Evolutionary conservation across 179 eudicot genomes (phyloP), one percentile per base, ranked within the genome.

Genomic region (Beta corolliflora): DNA sequence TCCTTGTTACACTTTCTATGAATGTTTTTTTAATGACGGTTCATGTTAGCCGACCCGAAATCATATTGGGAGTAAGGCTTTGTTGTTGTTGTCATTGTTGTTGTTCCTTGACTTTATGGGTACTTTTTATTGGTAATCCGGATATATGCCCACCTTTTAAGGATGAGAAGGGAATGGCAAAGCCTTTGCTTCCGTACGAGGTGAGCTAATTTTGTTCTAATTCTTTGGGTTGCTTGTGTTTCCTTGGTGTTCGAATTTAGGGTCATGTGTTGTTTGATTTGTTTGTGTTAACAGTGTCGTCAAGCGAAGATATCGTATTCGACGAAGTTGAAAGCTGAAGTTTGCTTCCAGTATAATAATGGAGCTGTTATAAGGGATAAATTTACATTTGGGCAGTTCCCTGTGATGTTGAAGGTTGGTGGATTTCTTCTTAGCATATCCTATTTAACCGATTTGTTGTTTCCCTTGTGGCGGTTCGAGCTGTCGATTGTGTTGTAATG

Each of bases 341-440:
- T 96, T 58, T 85, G 86, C 81, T 89, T 94, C 75, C 97, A 92
- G 82, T 94, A 88, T 68, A 82, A 87, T 75, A 86, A 89, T 67
- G 92, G 91, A 66, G 77, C 80, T 55, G 73, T 73, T 61, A 81
- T 93, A 19, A 84, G 90, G 82, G 93, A 96, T 36, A 87, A 75
- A 48, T 77, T 90, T 55, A 78, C 81, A 80, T 88, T 96, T 81
- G 98, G 99, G 59, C 89, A 84, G 64, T 87, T 96, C 31, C 99
- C 99, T 56, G 82, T 96, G 44, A 94, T 96, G 99, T 78, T 96
- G 67, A 94, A 87, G 99, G 99, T 92, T 78, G 75, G 85, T 82
- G 45, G 3, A 56, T 52, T 70, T 21, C 21, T 64, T 53, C 14
- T 69, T 23, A 21, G 31, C 41, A 3, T 41, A 9, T 59, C 53